Base-by-base conservation (phyloP, 345 rosid genomes). In the Aquilaria malaccensis region DNA sequence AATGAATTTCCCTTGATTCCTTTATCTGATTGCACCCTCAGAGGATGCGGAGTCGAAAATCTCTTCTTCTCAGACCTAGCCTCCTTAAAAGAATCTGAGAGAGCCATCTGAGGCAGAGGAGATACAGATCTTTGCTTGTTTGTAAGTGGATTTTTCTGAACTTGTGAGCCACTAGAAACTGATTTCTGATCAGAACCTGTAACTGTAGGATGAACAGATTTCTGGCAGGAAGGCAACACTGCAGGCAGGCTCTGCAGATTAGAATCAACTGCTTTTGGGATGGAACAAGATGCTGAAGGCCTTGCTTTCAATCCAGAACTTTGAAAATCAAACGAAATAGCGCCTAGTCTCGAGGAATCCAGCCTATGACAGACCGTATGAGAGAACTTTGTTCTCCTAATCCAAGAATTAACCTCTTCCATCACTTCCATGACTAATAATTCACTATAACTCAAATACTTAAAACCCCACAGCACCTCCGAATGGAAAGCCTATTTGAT, bases 301-400 rank as follows among this genome's bases (percentile, higher is more conserved):
- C 43, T 70, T 64, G 81, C 67, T 67, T 74, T 81, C 65, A 82
- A 66, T 32, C 81, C 80, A 45, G 64, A 60, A 67, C 22, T 58
- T 58, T 70, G 72, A 14, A 70, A 31, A 11, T 52, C 47, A 12
- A 81, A 52, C 22, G 80, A 67, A 52, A 74, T 33, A 49, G 85
- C 66, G 14, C 70, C 77, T 71, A 80, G 68, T 52, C 66, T 74
- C 7, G 88, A 74, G 11, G 76, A 65, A 71, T 80, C 84, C 60
- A 85, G 50, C 58, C 97, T 81, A 58, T 79, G 83, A 68, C 77
- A 90, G 57, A 87, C 66, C 0, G 95, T 87, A 22, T 85, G 92
- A 13, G 88, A 87, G 69, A 70, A 90, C 45, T 90, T 85, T 0
- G 92, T 54, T 64, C 97, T 80, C 81, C 92, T 77, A 32, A 90